phyloP scores from a whole-genome alignment of 371 early-diverging fungal genomes.

The Mucor saturninus region DNA sequence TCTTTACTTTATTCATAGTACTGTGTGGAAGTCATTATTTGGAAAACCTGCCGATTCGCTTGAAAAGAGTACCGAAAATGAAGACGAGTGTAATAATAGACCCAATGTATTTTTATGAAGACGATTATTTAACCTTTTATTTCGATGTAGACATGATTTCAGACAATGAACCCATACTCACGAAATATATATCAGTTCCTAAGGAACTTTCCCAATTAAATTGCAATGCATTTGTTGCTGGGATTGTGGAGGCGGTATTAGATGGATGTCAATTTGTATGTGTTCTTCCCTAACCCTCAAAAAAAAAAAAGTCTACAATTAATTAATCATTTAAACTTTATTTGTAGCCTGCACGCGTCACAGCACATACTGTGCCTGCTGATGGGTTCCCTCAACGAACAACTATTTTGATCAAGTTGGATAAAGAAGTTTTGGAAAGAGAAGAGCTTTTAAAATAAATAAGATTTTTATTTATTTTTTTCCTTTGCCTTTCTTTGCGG shows the following conservation, averaged over 20 bases:
- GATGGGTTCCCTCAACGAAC: slow-evolving; percentile 92
- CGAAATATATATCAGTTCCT: slow-evolving; percentile 91
- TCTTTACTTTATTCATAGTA: slow-evolving; percentile 89
- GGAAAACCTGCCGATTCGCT: slow-evolving; percentile 94
- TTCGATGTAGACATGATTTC: slow-evolving; percentile 87
- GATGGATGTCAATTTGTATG: slow-evolving; percentile 92
- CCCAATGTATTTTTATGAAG: neutral
- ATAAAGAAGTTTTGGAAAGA: slow-evolving; percentile 77
- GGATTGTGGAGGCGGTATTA: slow-evolving; percentile 93
- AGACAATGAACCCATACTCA: slow-evolving; percentile 91
- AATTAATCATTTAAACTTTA: neutral
- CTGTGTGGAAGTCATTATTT: slow-evolving; percentile 92
- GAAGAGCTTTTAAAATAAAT: slow-evolving; percentile 71
- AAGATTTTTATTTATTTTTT: slow-evolving; percentile 33
- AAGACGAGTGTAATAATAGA: slow-evolving; percentile 84
- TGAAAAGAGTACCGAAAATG: slow-evolving; percentile 91
- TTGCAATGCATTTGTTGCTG: slow-evolving; percentile 93
- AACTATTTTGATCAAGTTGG: slow-evolving; percentile 94
- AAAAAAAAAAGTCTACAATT: neutral
- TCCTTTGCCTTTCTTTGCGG: slow-evolving; percentile 61
- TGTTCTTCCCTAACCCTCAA: slow-evolving; percentile 6
- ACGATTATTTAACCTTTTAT: neutral
- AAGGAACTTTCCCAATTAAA: slow-evolving; percentile 90
- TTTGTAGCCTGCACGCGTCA: slow-evolving; percentile 88
- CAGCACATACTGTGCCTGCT: slow-evolving; percentile 90